Base-by-base conservation (phyloP, 805 yeast genomes). In the Yueomyces sp. region DNA sequence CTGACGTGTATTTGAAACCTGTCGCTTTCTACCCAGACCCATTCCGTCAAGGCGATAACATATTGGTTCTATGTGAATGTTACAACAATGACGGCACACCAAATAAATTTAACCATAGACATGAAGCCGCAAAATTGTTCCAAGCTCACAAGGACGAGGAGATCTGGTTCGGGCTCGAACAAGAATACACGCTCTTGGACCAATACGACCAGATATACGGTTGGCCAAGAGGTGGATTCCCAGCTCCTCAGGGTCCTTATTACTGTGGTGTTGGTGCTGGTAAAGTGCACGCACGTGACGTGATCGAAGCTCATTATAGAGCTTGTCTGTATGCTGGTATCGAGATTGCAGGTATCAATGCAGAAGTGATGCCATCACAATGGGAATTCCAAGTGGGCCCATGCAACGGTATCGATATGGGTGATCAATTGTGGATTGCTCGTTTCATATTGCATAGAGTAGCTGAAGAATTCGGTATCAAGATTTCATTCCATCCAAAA, bases 321-420 rank as follows among this genome's bases (percentile, higher is more conserved):
- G 98, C 98, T 49, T 88, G 96, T 74, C 73, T 90, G 52, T 82
- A 85, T 65, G 81, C 97, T 52, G 97, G 97, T 62, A 67, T 90
- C 57, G 72, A 74, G 63, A 81, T 90, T 54, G 82, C 95, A 43
- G 98, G 98, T 74, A 88, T 92, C 67, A 90, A 92, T 68, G 98
- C 97, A 57, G 98, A 90, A 76, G 98, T 90, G 52, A 92, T 90
- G 97, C 98, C 98, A 48, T 87, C 96, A 48, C 98, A 90, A 76
- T 90, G 98, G 98, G 98, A 90, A 74, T 90, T 85, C 85, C 98
- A 90, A 76, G 97, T 90, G 55, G 98, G 98, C 60, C 97, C 98
- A 53, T 86, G 96, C 69, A 77, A 69, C 52, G 98, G 98, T 62
- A 90, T 92, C 65, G 67, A 69, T 56, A 90, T 90, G 97, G 97